A percentile compares a stretch with the other conserved stretches of the same genome.
These are phyloP conservation scores for Aspergillus awamori DNA, from an alignment of 2,329 filamentous ascomycete species.

Conservation along the genomic window DNA sequence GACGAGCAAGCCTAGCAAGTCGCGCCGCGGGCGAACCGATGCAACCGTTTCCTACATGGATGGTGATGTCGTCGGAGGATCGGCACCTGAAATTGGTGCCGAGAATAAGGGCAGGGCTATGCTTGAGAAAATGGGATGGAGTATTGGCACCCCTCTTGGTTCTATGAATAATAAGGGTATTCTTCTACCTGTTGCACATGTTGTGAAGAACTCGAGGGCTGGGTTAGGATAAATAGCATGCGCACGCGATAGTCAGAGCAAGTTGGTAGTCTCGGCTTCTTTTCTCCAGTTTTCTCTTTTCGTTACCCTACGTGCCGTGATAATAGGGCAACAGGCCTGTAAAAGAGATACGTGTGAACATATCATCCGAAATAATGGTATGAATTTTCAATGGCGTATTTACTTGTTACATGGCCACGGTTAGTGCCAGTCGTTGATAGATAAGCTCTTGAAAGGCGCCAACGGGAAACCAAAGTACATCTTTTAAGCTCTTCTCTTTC, in stretches of 20 bases:
- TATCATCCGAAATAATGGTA: too few species aligned
- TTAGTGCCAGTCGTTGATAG: too few species aligned
- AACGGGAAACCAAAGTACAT: neutral
- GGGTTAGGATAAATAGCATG: constrained; percentile 64
- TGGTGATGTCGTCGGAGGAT: constrained; percentile 84
- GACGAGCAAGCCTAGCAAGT: constrained; percentile 24
- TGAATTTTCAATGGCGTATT: too few species aligned
- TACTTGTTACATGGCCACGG: too few species aligned
- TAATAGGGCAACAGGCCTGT: too few species aligned
- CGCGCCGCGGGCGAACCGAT: constrained; percentile 41
- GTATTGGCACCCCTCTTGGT: constrained; percentile 79
- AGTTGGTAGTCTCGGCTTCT: neutral
- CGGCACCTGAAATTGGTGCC: constrained; percentile 78
- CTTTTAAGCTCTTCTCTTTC: neutral
- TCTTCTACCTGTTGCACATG: constrained; percentile 78
- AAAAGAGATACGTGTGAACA: too few species aligned
- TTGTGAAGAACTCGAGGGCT: constrained; percentile 83
- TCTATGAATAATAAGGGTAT: constrained; percentile 84
- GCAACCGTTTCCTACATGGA: constrained; percentile 68
- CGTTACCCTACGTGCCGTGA: too few species aligned
- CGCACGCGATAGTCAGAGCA: neutral
- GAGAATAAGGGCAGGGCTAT: constrained; percentile 84
- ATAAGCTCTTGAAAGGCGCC: too few species aligned
- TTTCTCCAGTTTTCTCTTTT: neutral
- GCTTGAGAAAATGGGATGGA: constrained; percentile 98